Percentiles rank a stretch among this genome's conserved stretches.
Evolutionary conservation across 306 rosid genomes (phyloP).

Genomic region (Cucurbita pepo): DNA sequence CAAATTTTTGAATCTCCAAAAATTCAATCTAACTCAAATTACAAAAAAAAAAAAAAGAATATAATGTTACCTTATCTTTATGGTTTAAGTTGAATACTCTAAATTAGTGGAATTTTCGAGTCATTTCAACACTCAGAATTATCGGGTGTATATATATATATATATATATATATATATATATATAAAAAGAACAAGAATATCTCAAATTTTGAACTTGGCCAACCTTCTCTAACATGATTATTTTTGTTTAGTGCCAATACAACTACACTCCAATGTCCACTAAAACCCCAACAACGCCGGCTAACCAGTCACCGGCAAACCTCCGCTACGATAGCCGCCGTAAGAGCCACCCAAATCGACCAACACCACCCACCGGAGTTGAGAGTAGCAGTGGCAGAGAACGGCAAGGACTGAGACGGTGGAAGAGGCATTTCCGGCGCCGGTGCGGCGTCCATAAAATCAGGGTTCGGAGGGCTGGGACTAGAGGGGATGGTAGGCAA

Average conservation of each 20-base stretch:
- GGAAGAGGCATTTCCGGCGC: conserved; percentile 18
- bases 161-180: too few species aligned
- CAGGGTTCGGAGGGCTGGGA: conserved; percentile 46
- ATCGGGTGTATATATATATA: too few species aligned
- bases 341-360: conserved; percentile 5
- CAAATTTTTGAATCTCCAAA: too few species aligned
- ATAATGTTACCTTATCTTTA: too few species aligned
- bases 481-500: conserved; percentile 42
- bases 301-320: conserved; percentile 5
- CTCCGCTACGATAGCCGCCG: conserved; percentile 5
- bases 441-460: conserved; percentile 6
- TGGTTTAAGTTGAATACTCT: too few species aligned
- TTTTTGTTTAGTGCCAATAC: background rate
- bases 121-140: too few species aligned
- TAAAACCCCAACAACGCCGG: background rate
- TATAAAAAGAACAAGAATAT: too few species aligned
- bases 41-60: too few species aligned
- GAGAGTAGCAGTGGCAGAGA: conserved; percentile 10
- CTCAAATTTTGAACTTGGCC: background rate
- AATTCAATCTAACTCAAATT: too few species aligned
- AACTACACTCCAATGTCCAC: background rate
- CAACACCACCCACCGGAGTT: background rate
- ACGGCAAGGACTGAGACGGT: conserved; percentile 24
- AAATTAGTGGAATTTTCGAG: too few species aligned
- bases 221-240: background rate